Base-by-base conservation (phyloP, 768 basidiomycete genomes). In the Suillus subluteus region DNA sequence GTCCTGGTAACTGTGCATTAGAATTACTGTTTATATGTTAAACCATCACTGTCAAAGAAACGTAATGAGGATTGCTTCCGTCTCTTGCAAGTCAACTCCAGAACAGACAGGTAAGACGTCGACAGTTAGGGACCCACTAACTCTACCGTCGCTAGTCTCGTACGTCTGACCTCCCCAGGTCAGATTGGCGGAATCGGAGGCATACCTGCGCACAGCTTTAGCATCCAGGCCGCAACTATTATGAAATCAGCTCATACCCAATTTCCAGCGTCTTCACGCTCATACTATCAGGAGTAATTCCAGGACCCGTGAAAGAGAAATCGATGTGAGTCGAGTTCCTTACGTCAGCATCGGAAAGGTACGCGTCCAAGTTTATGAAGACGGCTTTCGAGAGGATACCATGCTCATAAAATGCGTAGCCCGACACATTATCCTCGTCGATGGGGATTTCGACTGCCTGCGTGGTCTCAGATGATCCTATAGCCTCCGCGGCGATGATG, bases 311-410 rank as follows among this genome's bases (percentile, higher is more conserved):
- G 26, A 54, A 54, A 30, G 15, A 30, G 7, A 54, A 30, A 30
- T 54, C 52, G 8, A 54, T 70, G 71, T 30, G 52, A 30, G 52
- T 30, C 16, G 26, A 54, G 8, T 54, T 30, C 26, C 52, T 80
- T 4, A 69, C 75, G 18, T 76, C 77, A 58, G 70, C 71, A 0
- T 72, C 77, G 6, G 71, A 68, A 38, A 84, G 73, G 71, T 82
- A 90, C 6, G 88, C 86, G 37, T 83, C 72, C 0, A 82, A 84
- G 70, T 91, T 88, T 73, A 91, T 84, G 67, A 91, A 83, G 2
- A 89, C 74, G 1, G 84, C 86, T 38, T 85, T 82, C 12, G 68
- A 76, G 58, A 54, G 52, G 26, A 4, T 4, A 4, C 52, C 26
- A 30, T 30, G 4, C 26, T 54, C 52, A 18, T 9, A 54, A 54